phyloP scores from a whole-genome alignment of 2,329 filamentous ascomycete species.

The Rutstroemia sydowiana region DNA sequence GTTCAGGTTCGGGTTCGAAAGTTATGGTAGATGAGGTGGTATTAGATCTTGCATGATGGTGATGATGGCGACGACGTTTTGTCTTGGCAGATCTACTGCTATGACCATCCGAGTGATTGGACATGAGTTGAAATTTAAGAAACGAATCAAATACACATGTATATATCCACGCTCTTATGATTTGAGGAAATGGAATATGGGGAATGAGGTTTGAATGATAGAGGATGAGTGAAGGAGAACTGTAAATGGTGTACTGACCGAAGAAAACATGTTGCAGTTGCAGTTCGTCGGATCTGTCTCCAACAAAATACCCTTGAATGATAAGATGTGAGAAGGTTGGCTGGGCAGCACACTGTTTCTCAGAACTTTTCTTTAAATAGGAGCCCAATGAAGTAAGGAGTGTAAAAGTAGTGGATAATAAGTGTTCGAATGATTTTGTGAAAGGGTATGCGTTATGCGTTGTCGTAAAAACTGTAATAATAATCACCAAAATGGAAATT shows the following conservation, averaged over 20 bases:
- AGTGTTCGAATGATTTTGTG: neutral
- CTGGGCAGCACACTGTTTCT: conserved; percentile 11
- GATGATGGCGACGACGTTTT: conserved; percentile 1
- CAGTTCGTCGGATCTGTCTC: conserved; percentile 5
- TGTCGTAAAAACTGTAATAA: neutral
- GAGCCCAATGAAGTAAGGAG: conserved; percentile 1
- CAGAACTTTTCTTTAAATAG: neutral
- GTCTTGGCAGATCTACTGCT: conserved; percentile 3
- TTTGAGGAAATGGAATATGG: neutral
- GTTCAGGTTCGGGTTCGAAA: conserved; percentile 1
- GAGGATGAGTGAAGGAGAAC: neutral
- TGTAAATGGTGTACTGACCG: conserved; percentile 13
- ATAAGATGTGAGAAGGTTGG: conserved; percentile 4
- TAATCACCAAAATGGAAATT: neutral
- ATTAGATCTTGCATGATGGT: conserved; percentile 6
- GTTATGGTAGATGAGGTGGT: conserved; percentile 4
- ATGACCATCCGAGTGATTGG: neutral
- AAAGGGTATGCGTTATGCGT: neutral
- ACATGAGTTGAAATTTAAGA: neutral
- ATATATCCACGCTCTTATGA: conserved; percentile 4
- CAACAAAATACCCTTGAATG: neutral
- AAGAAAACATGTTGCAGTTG: conserved; percentile 16
- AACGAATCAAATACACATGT: neutral
- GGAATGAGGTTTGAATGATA: neutral
- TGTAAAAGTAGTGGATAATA: neutral